Evolutionary conservation across 805 yeast species (phyloP).

Genomic region (Saccharomyces kudriavzevii): DNA sequence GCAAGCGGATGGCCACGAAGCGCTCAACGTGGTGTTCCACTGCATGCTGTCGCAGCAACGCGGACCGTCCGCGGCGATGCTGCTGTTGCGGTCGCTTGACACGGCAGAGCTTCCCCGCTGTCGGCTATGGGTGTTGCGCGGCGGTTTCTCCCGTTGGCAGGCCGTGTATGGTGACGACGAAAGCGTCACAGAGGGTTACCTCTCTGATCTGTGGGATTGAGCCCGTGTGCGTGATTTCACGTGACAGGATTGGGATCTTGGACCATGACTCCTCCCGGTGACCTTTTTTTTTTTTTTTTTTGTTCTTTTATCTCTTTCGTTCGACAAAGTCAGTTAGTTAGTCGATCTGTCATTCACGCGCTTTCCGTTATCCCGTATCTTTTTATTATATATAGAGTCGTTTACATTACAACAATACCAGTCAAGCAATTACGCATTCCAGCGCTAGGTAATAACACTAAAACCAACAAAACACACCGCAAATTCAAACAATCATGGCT

Average conservation of each 20-base stretch:
- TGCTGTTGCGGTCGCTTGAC: conserved; percentile 35
- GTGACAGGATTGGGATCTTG: conserved; percentile 1
- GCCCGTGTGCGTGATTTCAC: conserved; percentile 1
- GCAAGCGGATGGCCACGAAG: conserved; percentile 22
- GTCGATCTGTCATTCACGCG: background rate
- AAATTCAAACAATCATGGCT: conserved; percentile 7
- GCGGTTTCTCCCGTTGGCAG: conserved; percentile 88
- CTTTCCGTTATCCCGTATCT: background rate
- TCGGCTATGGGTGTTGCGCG: conserved; percentile 62
- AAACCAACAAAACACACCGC: background rate
- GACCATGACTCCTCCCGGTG: background rate
- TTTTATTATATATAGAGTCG: background rate
- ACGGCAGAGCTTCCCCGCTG: conserved; percentile 29
- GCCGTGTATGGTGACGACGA: conserved; percentile 58
- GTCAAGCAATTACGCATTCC: background rate
- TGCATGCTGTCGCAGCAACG: conserved; percentile 87
- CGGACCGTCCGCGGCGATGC: conserved; percentile 79
- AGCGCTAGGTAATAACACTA: background rate
- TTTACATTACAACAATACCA: background rate
- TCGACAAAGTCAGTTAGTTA: background rate
- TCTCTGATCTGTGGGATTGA: conserved; percentile 36
- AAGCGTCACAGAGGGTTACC: conserved; percentile 53
- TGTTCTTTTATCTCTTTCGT: background rate
- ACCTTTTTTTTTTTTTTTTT: background rate
- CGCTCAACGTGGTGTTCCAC: conserved; percentile 54